Evolutionary conservation across 495 filamentous ascomycete species (phyloP).

Genomic region (Penicillium samsonianum): DNA sequence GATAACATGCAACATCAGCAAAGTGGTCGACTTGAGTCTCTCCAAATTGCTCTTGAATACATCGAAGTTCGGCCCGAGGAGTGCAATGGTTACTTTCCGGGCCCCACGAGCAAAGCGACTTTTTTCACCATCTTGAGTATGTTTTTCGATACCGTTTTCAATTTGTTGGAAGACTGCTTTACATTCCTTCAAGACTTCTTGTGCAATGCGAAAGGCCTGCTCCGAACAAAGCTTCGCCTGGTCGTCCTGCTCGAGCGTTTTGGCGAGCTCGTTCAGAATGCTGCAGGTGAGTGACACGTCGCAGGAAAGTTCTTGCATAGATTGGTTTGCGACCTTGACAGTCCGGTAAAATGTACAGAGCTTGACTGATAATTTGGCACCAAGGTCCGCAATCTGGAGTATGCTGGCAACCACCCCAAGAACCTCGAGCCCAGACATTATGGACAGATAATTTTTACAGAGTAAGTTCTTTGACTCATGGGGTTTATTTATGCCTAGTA

Average conservation of each 20-base stretch:
- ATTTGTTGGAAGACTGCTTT: slow-evolving; percentile 29
- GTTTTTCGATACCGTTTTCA: background rate
- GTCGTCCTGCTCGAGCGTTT: slow-evolving; percentile 23
- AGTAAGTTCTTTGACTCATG: no score
- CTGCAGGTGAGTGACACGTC: slow-evolving; percentile 11
- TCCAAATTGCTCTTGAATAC: slow-evolving; percentile 33
- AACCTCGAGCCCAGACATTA: background rate
- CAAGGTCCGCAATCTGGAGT: background rate
- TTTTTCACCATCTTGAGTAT: slow-evolving; percentile 3
- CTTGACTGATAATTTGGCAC: background rate
- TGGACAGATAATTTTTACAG: no score
- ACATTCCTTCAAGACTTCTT: slow-evolving; percentile 30
- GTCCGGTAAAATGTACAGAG: slow-evolving; percentile 3
- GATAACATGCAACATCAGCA: slow-evolving; percentile 36
- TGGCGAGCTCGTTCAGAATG: slow-evolving; percentile 21
- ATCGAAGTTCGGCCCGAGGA: slow-evolving; percentile 25
- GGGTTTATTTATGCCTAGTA: no score
- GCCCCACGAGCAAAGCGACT: slow-evolving; percentile 6
- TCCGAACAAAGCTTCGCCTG: slow-evolving; percentile 20
- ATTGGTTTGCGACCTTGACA: slow-evolving; percentile 1
- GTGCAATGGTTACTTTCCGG: slow-evolving; percentile 23
- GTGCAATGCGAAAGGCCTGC: slow-evolving; percentile 23
- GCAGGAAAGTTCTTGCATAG: background rate
- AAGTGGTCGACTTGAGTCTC: slow-evolving; percentile 32
- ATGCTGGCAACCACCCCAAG: background rate